Evolutionary conservation across 139 green algal species (phyloP).

Genomic region (Tetradesmus lagerheimii): DNA sequence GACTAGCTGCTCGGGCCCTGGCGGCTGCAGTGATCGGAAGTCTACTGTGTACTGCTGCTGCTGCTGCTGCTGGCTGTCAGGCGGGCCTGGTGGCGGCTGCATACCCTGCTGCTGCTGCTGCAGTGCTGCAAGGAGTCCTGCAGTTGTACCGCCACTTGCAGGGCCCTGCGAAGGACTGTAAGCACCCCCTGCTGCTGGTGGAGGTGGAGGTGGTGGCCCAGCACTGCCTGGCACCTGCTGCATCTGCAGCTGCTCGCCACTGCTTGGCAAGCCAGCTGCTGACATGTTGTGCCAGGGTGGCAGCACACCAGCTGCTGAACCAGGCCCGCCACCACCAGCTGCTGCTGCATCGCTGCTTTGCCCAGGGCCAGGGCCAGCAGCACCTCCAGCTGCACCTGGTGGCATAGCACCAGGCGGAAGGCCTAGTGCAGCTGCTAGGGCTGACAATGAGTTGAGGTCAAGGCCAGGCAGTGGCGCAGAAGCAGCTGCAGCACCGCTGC

Average conservation of each 20-base stretch:
- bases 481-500: background rate
- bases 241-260: background rate
- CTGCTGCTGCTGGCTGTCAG: slow-evolving; percentile 20
- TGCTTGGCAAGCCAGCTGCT: background rate
- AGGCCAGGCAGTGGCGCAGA: background rate
- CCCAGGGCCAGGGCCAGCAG: background rate
- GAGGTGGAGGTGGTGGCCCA: slow-evolving; percentile 11
- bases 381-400: slow-evolving; percentile 12
- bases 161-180: slow-evolving; percentile 8
- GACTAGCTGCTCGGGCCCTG: background rate
- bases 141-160: background rate
- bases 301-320: background rate
- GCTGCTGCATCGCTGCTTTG: background rate
- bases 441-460: background rate
- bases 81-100: background rate
- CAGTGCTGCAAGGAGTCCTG: background rate
- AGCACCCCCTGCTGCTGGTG: background rate
- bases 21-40: slow-evolving; percentile 9
- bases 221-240: background rate
- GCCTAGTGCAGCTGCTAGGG: slow-evolving; percentile 4
- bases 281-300: background rate
- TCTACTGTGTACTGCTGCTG: slow-evolving; percentile 42
- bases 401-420: background rate
- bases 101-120: slow-evolving; percentile 1
- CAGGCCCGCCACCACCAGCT: background rate